Base-by-base conservation (phyloP, 352 stramenopile species). In the Pythium rishiriense region DNA sequence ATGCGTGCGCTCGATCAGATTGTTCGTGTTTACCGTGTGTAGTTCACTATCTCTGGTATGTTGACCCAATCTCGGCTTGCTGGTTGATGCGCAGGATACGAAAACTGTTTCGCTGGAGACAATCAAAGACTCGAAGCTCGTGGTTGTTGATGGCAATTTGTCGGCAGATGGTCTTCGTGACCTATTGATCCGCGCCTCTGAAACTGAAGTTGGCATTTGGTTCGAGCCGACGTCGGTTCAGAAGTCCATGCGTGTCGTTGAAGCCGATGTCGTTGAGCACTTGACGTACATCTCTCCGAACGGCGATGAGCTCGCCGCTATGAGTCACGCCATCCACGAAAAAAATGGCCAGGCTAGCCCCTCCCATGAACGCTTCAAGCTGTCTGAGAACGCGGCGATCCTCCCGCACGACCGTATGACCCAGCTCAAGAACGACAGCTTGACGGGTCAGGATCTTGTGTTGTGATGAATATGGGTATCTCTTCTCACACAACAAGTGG, bases 151-250 rank as follows among this genome's bases (percentile, higher is more conserved):
- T 46, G 88, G 83, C 7, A 96, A 96, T 43, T 70, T 96, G 31
- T 79, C 81, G n/a, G 29, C 78, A 2, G 17, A 22, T 12, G 73
- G 70, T 3, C 74, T 95, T 19, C 46, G 52, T 0, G 63, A 83
- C 43, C 58, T 93, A 1, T 75, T 87, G 31, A 72, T 70, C 37
- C 79, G 83, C n/a, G 76, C 72, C 43, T 58, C 69, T n/a, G 37
- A 50, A 11, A 54, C 80, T 9, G 55, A 73, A 2, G 73, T 92
- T 0, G 69, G 77, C 33, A 75, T 86, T 14, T 90, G 83, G 83
- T 96, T 96, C 45, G 88, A 97, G 68, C 85, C 88, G 43, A 94
- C 86, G 7, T 96, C 87, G 2, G 80, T 95, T 10, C 79, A 91
- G 46, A 97, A 97, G 64, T 79, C 85, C 1, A 58, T 87, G 22